These are phyloP conservation scores for Allantophomopsis lycopodina DNA, from an alignment of 2,329 filamentous ascomycete genomes.

Conservation along the genomic window DNA sequence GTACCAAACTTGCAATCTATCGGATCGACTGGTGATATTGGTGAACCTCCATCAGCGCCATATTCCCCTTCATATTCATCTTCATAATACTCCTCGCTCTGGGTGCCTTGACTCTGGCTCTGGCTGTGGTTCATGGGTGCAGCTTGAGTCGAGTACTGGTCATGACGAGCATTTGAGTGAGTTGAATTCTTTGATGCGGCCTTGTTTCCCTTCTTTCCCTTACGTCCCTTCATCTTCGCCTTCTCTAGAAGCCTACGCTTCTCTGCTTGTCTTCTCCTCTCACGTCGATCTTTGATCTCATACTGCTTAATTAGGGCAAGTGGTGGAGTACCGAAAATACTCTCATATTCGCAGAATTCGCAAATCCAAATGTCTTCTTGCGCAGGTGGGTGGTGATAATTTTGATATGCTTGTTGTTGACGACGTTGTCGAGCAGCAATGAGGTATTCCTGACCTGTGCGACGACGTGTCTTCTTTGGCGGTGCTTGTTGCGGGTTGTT, in stretches of 20 bases:
- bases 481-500: slow-evolving; percentile 24
- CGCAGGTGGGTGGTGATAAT: slow-evolving; percentile 58
- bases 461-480: slow-evolving; percentile 49
- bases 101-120: slow-evolving; percentile 23
- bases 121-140: slow-evolving; percentile 15
- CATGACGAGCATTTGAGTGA: slow-evolving; percentile 13
- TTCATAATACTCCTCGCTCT: slow-evolving; percentile 32
- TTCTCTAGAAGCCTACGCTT: slow-evolving; percentile 77
- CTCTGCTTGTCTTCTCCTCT: slow-evolving; percentile 75
- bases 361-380: slow-evolving; percentile 83
- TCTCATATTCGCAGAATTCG: slow-evolving; percentile 96
- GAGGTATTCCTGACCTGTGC: slow-evolving; percentile 56
- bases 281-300: slow-evolving; percentile 83
- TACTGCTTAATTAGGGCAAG: slow-evolving; percentile 79
- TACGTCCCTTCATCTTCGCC: slow-evolving; percentile 84
- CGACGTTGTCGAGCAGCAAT: slow-evolving; percentile 66
- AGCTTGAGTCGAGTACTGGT: slow-evolving; percentile 20
- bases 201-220: slow-evolving; percentile 74
- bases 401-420: slow-evolving; percentile 62
- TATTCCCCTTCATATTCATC: slow-evolving; percentile 35
- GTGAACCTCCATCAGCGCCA: not conserved
- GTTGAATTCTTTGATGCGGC: slow-evolving; percentile 10
- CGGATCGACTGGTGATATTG: too few species aligned
- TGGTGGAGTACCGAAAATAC: slow-evolving; percentile 82
- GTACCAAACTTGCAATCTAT: too few species aligned